Percentiles rank a stretch among this genome's conserved stretches.
Conservation (phyloP, 441 rosid genomes). For the Gossypium gossypioides region DNA sequence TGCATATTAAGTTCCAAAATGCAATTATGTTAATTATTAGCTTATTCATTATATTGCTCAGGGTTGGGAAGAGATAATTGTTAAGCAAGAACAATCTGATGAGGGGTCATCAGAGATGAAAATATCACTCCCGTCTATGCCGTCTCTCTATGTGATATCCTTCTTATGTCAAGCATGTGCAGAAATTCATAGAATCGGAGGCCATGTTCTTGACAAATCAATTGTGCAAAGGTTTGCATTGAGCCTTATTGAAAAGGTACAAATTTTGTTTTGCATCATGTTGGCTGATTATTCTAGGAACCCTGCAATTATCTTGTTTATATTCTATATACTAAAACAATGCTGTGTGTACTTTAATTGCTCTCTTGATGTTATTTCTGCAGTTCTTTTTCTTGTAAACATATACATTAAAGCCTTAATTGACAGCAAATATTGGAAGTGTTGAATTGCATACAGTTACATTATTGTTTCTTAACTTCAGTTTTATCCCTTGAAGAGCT, state of each 20-base stretch:
- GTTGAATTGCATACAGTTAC: neutral
- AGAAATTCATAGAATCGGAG: constrained; percentile 94
- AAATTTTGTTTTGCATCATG: constrained; percentile 13
- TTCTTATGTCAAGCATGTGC: constrained; percentile 89
- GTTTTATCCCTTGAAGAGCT: neutral
- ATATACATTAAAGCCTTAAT: neutral
- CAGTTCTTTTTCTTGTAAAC: neutral
- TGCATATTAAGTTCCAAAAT: neutral
- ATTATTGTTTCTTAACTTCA: neutral
- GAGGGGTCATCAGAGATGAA: constrained; percentile 69
- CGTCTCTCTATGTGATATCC: constrained; percentile 79
- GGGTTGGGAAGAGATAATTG: constrained; percentile 98
- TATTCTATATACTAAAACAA: neutral
- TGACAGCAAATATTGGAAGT: neutral
- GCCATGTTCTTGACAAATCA: constrained; percentile 85
- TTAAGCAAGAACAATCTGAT: constrained; percentile 68
- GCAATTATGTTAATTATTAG: constrained; percentile 7
- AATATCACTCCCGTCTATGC: constrained; percentile 89
- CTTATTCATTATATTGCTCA: constrained; percentile 27
- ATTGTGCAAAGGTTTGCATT: constrained; percentile 73
- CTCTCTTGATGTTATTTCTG: neutral
- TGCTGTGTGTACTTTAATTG: neutral
- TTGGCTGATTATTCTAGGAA: constrained; percentile 1
- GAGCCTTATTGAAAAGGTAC: constrained; percentile 70
- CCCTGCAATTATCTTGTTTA: neutral